Base-by-base conservation (phyloP, 1,284 basidiomycete genomes). In the Pulchroboletus neoregius region DNA sequence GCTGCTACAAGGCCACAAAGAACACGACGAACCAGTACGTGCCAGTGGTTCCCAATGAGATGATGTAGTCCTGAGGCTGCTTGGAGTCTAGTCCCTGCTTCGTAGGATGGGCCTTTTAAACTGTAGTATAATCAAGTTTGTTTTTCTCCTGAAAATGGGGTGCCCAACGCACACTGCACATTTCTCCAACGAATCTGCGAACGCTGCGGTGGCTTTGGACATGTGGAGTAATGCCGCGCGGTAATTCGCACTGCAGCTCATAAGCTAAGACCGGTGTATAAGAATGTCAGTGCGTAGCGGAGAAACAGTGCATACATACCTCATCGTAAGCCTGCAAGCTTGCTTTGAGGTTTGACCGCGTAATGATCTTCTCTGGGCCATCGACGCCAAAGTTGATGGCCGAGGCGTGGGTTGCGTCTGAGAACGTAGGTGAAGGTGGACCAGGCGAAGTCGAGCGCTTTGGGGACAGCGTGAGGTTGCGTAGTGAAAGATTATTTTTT, bases 1-100 rank as follows among this genome's bases (percentile, higher is more conserved):
- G 41, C 50, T 22, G 28, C 30, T 22, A 36, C n/a, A 38, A 23
- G 39, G 32, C n/a, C 20, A 48, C 31, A 28, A 35, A 33, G 16
- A 38, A 43, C 26, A 22, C 15, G 52, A 65, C 81, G 52, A 54
- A 89, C 91, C 60, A 96, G 71, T 45, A 96, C 80, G 65, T 93
- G 91, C 76, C 90, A 92, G 59, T 95, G 91, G 67, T 95, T 95
- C 45, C 87, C 85, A 60, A 95, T 87, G 54, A 97, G 79, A 67
- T 93, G 91, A 66, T 96, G 92, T 42, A 96, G 71, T 2, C 94
- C 94, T 13, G 87, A 84, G n/a, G 88, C 83, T 27, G 88, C 90
- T 61, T 93, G 82, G 39, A 91, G 68, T 52, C 87, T 72, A 51
- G 85, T 78, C 54, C 91, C 76, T 38, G 88, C 69, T 67, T 93